Evolutionary conservation across 2,329 filamentous ascomycete species (phyloP), one percentile per base, ranked within the genome.

Genomic region (Cryphonectria parasitica): DNA sequence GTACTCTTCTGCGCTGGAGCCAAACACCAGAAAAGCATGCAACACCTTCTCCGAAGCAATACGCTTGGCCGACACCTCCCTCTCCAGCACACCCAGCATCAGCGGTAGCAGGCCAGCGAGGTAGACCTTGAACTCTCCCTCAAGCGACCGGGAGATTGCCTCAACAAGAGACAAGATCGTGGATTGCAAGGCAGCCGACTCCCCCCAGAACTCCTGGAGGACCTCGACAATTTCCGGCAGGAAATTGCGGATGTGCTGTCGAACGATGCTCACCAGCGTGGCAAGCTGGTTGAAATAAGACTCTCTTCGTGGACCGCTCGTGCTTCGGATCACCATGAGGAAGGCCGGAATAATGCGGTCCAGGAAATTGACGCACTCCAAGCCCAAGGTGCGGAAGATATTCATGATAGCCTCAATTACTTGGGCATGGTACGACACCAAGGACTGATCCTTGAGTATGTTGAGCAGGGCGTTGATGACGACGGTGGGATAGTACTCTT

Each of bases 361-460:
- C 1, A 99, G 88, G 80, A 98, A 99, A 0, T 94, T 92, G 11
- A 99, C 95, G 79, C 96, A 99, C 79, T 98, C 97, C 75, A 99
- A 83, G 2, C 96, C 96, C 72, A 99, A 87, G 0, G 97, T 99
- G 75, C 96, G 93, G 82, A 99, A 99, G 71, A 99, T 99, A 75
- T 94, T 97, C 90, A 99, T 98, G 76, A 99, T 97, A 6, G 96
- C 96, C 79, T 98, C 96, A 66, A 99, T 96, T 19, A 98, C 95
- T 15, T 92, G 90, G 4, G 94, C 95, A 77, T 99, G 97, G 76
- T 97, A 95, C 77, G 97, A 93, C 17, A 91, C 89, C 5, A 99
- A 85, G 0, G 96, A 98, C 36, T 91, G 90, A 75, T 99, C 96
- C 77, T 95, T 97, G 49, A 99, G 83, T 74, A 99, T 95, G 69